Conservation (phyloP, 1,139 yeast species). For the Geotrichum citri-aurantii region DNA sequence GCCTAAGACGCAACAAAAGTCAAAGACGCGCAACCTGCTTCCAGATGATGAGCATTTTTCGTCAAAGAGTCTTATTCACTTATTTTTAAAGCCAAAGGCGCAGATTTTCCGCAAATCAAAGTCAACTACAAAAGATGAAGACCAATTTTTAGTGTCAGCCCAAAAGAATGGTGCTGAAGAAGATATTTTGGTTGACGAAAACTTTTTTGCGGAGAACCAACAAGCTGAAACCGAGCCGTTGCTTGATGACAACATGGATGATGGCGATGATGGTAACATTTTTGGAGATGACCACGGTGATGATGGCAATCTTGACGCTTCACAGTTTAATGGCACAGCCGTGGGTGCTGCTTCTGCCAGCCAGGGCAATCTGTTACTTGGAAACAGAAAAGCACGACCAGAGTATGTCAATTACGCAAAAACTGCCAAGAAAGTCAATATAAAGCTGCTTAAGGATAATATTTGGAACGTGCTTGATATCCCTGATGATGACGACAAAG, state of each 20-base stretch:
- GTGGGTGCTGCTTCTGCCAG: conserved; percentile 2
- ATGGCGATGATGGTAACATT: conserved; percentile 40
- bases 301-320: conserved; percentile 10
- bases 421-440: conserved; percentile 81
- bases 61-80: conserved; percentile 58
- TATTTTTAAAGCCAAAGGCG: conserved; percentile 61
- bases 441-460: conserved; percentile 70
- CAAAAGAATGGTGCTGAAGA: conserved; percentile 17
- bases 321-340: conserved; percentile 19
- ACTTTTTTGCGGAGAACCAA: conserved; percentile 58
- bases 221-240: conserved; percentile 27
- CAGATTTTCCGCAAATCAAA: conserved; percentile 21
- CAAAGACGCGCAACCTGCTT: conserved; percentile 45
- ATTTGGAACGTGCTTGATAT: conserved; percentile 56
- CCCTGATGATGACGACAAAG: conserved; percentile 9
- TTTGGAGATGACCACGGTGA: conserved; percentile 36
- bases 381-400: conserved; percentile 38
- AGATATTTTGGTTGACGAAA: conserved; percentile 45
- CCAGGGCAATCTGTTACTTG: background rate
- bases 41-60: conserved; percentile 76
- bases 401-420: conserved; percentile 71
- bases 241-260: conserved; percentile 20
- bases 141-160: conserved; percentile 1
- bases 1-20: conserved; percentile 42
- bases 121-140: conserved; percentile 8